These are phyloP conservation scores for Ceratobasidium sp. DNA, from an alignment of 1,284 basidiomycete genomes.

Conservation along the genomic window DNA sequence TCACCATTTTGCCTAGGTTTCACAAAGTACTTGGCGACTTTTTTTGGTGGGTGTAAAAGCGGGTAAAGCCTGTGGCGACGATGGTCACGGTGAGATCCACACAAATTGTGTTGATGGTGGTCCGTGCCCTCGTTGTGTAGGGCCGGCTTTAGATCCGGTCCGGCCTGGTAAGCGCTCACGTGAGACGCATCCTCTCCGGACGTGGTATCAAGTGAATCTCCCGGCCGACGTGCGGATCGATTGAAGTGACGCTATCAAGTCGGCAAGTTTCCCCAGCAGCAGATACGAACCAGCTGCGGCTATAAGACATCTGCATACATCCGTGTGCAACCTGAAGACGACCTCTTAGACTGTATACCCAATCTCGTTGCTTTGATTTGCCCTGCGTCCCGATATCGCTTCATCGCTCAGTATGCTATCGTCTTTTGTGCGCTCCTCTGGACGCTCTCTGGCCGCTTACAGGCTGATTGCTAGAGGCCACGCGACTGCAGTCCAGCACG, in stretches of 20 bases:
- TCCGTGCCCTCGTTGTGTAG: slow-evolving; percentile 37
- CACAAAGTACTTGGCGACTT: not conserved
- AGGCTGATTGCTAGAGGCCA: slow-evolving; percentile 1
- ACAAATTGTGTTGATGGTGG: slow-evolving; percentile 41
- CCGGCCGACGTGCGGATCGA: slow-evolving; percentile 28
- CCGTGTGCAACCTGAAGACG: slow-evolving; percentile 6
- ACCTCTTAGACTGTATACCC: slow-evolving; percentile 14
- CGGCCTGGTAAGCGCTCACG: slow-evolving; percentile 4
- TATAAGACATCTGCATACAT: slow-evolving; percentile 32
- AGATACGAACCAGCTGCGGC: not conserved
- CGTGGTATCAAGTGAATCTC: slow-evolving; percentile 24
- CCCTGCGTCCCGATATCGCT: not conserved
- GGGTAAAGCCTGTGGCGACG: slow-evolving; percentile 25
- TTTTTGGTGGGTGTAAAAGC: slow-evolving; percentile 17
- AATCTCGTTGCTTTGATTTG: slow-evolving; percentile 34
- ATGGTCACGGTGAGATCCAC: slow-evolving; percentile 41
- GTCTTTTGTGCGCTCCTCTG: slow-evolving; percentile 17
- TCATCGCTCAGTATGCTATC: slow-evolving; percentile 17
- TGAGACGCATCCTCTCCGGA: not conserved
- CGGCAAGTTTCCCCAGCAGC: not conserved
- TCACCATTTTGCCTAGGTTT: slow-evolving; percentile 24
- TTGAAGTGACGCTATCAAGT: slow-evolving; percentile 1
- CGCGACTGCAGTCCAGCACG: slow-evolving; percentile 25
- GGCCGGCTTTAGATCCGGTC: slow-evolving; percentile 17
- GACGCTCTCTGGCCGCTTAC: slow-evolving; percentile 2